Conservation (phyloP, 2,329 filamentous ascomycete species). For the Colletotrichum sp. region DNA sequence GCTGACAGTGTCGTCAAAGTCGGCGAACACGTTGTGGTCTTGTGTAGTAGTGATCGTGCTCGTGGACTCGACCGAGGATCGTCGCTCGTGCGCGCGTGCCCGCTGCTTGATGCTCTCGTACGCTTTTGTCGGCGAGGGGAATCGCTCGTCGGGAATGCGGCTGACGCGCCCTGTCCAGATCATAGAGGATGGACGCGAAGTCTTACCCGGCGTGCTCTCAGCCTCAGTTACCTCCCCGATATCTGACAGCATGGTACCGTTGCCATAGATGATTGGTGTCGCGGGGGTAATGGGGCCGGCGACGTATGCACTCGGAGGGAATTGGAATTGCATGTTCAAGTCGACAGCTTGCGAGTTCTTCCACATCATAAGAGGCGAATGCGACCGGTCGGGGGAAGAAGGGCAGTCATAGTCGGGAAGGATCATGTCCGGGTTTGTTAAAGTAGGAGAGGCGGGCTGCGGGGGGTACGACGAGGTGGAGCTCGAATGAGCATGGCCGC, state of each 20-base stretch:
- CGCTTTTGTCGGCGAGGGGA: constrained; percentile 48
- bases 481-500: constrained; percentile 23
- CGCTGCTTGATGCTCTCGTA: constrained; percentile 49
- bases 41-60: constrained; percentile 63
- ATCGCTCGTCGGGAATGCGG: constrained; percentile 29
- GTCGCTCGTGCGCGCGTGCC: constrained; percentile 50
- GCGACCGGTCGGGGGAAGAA: constrained; percentile 56
- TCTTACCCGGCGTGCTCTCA: constrained; percentile 52
- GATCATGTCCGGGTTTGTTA: constrained; percentile 96
- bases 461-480: constrained; percentile 42
- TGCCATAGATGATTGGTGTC: constrained; percentile 71
- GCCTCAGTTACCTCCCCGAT: constrained; percentile 63
- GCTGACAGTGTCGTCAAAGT: constrained; percentile 66
- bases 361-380: constrained; percentile 58
- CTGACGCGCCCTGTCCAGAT: constrained; percentile 28
- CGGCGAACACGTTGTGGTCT: constrained; percentile 56
- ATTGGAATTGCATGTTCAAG: constrained; percentile 38
- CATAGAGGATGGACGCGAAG: constrained; percentile 31
- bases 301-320: constrained; percentile 47
- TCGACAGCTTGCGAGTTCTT: constrained; percentile 46
- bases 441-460: constrained; percentile 76
- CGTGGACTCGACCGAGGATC: constrained; percentile 62
- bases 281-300: constrained; percentile 53
- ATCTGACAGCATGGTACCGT: constrained; percentile 72
- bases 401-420: constrained; percentile 72